phyloP scores from a whole-genome alignment of 2,329 filamentous ascomycete species.

The Diaporthe sp. region DNA sequence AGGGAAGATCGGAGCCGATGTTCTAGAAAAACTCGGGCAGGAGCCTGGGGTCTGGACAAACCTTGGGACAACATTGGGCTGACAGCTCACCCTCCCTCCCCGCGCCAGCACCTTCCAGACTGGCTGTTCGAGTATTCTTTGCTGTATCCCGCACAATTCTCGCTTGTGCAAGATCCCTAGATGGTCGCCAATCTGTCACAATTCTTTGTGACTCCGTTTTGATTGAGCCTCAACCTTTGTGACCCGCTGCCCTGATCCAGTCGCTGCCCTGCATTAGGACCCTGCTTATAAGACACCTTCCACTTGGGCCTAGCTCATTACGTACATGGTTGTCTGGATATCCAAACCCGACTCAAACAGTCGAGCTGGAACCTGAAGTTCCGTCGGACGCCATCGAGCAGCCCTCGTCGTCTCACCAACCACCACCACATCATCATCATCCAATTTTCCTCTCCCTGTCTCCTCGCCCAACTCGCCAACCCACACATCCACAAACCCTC shows the following conservation, averaged over 20 bases:
- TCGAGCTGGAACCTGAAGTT: slow-evolving; percentile 28
- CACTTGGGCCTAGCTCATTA: slow-evolving; percentile 18
- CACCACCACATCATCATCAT: not conserved
- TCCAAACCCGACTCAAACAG: not conserved
- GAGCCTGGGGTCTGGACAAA: not conserved
- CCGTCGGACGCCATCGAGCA: slow-evolving; percentile 24
- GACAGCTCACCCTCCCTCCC: slow-evolving; percentile 14
- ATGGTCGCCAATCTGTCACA: slow-evolving; percentile 7
- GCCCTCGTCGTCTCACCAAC: slow-evolving; percentile 12
- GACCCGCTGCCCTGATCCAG: slow-evolving; percentile 9
- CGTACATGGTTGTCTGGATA: slow-evolving; percentile 1
- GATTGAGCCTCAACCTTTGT: not conserved
- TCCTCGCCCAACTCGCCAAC: not conserved
- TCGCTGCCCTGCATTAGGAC: slow-evolving; percentile 6
- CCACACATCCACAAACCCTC: not conserved
- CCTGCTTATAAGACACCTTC: slow-evolving; percentile 27
- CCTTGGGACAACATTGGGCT: slow-evolving; percentile 28
- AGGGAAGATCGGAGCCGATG: slow-evolving; percentile 9
- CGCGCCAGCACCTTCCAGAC: slow-evolving; percentile 1
- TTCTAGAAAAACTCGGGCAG: slow-evolving; percentile 31
- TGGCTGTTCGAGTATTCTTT: not conserved
- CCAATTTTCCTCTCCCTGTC: not conserved
- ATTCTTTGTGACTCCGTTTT: not conserved
- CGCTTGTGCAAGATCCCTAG: not conserved
- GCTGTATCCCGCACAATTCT: not conserved